Evolutionary conservation across 306 rosid species (phyloP).

Genomic region (Fragaria iinumae): DNA sequence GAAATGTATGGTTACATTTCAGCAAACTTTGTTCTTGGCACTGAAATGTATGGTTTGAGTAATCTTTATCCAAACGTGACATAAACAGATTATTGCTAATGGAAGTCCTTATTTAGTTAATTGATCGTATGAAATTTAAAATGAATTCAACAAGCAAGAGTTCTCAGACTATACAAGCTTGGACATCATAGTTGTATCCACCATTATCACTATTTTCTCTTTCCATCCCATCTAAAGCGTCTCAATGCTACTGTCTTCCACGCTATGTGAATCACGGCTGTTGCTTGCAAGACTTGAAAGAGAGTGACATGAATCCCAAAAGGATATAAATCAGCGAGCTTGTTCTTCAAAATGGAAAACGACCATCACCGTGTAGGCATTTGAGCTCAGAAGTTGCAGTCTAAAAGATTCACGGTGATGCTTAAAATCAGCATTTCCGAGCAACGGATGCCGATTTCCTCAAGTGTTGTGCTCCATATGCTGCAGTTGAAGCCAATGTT

Average conservation of each 20-base stretch:
- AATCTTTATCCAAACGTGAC: no score
- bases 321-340: neutral
- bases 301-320: neutral
- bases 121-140: neutral
- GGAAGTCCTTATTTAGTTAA: no score
- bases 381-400: neutral
- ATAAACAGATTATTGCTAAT: no score
- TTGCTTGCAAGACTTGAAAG: neutral
- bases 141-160: neutral
- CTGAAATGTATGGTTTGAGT: no score
- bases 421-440: neutral
- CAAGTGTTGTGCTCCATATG: conserved; percentile 59
- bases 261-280: neutral
- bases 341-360: neutral
- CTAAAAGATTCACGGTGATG: neutral
- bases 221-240: neutral
- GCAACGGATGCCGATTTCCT: conserved; percentile 35
- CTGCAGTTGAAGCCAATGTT: conserved; percentile 59
- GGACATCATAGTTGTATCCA: neutral
- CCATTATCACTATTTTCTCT: neutral
- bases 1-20: neutral
- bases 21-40: no score
- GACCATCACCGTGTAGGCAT: neutral
- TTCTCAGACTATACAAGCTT: neutral
- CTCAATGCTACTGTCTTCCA: neutral